Conservation (phyloP, 176 grass and related monocot species). For the Rhynchospora breviuscula region DNA sequence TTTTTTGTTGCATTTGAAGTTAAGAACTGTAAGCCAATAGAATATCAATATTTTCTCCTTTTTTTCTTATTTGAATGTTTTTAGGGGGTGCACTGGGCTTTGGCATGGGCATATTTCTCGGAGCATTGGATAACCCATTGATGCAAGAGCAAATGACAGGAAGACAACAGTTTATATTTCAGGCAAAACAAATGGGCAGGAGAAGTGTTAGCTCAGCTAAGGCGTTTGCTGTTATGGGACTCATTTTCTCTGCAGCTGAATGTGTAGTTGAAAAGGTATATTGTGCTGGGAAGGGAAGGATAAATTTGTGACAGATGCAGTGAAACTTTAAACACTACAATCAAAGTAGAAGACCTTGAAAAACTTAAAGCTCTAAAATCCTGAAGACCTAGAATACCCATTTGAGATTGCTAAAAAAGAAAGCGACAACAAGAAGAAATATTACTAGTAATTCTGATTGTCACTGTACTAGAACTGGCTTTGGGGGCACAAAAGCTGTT, state of each 20-base stretch:
- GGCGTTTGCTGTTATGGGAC: slow-evolving; percentile 85
- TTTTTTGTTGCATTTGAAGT: background rate
- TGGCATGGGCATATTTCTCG: slow-evolving; percentile 81
- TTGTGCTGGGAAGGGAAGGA: background rate
- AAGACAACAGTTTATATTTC: slow-evolving; percentile 73
- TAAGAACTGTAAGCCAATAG: background rate
- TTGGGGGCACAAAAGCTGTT: background rate
- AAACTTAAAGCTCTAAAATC: background rate
- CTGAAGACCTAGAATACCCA: background rate
- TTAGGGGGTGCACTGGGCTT: slow-evolving; percentile 86
- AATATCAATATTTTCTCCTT: background rate
- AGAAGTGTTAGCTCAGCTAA: slow-evolving; percentile 79
- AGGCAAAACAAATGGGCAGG: slow-evolving; percentile 86
- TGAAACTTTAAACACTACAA: background rate
- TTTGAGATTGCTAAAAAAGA: background rate
- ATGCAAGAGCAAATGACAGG: slow-evolving; percentile 61
- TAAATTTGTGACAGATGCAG: background rate
- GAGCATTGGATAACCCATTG: slow-evolving; percentile 86
- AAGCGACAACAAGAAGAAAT: background rate
- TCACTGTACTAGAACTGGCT: background rate
- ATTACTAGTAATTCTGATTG: background rate
- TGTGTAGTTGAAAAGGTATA: slow-evolving; percentile 79
- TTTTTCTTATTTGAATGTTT: slow-evolving; percentile 16
- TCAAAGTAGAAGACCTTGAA: background rate
- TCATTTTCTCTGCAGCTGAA: slow-evolving; percentile 90